phyloP scores from a whole-genome alignment of 2,329 filamentous ascomycete species.

The Penicillium sp. region DNA sequence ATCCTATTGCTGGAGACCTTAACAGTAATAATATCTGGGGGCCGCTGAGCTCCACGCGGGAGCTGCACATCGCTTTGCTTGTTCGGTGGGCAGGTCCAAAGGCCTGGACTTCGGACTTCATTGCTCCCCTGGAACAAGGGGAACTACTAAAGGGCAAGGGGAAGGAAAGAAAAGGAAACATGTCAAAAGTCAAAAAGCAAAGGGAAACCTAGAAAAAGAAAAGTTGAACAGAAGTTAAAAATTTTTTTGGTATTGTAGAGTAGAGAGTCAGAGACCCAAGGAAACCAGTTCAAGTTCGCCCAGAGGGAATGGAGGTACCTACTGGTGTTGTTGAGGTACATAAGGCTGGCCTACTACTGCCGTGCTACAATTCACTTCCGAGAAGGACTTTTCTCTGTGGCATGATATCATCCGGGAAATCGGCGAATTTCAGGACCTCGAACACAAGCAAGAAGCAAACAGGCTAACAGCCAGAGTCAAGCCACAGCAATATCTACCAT shows the following conservation, averaged over 20 bases:
- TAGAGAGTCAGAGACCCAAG: neutral
- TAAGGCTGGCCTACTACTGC: neutral
- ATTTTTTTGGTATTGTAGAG: neutral
- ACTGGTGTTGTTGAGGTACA: neutral
- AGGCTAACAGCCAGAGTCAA: conserved; percentile 1
- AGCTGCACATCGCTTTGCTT: neutral
- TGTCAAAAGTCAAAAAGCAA: neutral
- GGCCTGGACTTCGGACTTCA: neutral
- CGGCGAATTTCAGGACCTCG: neutral
- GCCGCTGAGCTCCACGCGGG: neutral
- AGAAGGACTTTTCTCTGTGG: neutral
- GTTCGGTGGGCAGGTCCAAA: neutral
- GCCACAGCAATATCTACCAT: conserved; percentile 2
- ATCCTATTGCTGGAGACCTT: neutral
- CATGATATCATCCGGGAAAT: conserved; percentile 2
- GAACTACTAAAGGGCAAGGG: neutral
- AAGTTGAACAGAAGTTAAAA: neutral
- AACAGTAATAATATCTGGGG: neutral
- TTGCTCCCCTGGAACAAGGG: neutral
- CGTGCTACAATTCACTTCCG: neutral
- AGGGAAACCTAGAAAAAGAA: neutral
- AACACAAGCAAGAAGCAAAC: neutral
- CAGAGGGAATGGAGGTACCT: neutral
- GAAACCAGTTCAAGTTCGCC: neutral
- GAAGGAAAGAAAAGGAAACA: neutral